Evolutionary conservation across 176 grass and related monocot genomes (phyloP).

Genomic region (Olyra latifolia): DNA sequence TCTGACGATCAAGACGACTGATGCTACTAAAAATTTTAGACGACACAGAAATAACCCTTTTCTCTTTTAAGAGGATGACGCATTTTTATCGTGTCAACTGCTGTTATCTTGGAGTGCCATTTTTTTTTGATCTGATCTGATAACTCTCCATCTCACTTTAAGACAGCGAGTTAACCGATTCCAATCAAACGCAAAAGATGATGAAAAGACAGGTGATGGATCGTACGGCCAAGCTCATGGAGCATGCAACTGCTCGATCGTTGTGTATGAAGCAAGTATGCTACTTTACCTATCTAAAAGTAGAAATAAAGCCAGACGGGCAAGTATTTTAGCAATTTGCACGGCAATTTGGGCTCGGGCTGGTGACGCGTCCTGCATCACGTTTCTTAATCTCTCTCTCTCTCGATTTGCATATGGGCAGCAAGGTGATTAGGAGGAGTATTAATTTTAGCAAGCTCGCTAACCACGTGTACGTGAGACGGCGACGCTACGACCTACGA

Average conservation of each 20-base stretch:
- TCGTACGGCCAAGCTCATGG: neutral
- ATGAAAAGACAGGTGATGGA: no score
- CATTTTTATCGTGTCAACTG: no score
- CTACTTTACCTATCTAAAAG: neutral
- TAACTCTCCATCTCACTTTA: no score
- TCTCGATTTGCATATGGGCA: neutral
- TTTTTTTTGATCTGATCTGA: no score
- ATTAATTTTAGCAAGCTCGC: neutral
- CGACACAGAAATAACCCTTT: no score
- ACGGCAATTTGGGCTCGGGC: neutral
- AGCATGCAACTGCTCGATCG: neutral
- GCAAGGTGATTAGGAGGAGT: neutral
- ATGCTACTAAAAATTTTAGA: no score
- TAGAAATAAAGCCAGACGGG: neutral
- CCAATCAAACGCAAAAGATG: no score
- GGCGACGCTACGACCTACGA: neutral
- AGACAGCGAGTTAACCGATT: no score
- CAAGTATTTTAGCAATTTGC: neutral
- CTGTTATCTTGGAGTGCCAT: no score
- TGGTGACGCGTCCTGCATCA: conserved; percentile 9
- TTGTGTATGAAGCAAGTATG: neutral
- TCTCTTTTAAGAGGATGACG: no score
- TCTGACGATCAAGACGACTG: no score
- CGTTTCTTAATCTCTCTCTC: neutral
- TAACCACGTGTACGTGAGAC: conserved; percentile 13